A percentile compares a stretch with the other conserved stretches of the same genome.
phyloP scores from a whole-genome alignment of 2,329 filamentous ascomycete species.

The Domatiomyces catenatus region DNA sequence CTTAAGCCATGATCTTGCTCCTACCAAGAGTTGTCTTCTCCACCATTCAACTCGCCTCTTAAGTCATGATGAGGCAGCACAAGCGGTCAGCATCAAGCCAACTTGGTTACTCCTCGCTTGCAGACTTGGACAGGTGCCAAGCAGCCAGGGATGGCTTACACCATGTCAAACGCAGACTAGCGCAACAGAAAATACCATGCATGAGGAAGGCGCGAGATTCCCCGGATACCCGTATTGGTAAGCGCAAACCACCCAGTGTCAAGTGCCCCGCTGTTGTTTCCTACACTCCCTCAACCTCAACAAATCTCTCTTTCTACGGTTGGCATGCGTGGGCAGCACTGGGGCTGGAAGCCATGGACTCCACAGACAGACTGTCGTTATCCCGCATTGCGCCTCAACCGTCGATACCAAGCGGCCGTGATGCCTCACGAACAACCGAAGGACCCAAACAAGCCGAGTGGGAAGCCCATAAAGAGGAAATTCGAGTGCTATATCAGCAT shows the following conservation, averaged over 20 bases:
- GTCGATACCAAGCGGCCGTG: not conserved
- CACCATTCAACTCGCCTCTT: not conserved
- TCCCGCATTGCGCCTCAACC: slow-evolving; percentile 3
- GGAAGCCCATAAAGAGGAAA: slow-evolving; percentile 15
- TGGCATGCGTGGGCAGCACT: slow-evolving; percentile 7
- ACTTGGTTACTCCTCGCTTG: not conserved
- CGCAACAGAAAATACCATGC: not conserved
- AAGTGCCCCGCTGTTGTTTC: not conserved
- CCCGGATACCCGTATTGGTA: not conserved
- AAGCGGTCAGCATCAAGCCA: not conserved
- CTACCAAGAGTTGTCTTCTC: not conserved
- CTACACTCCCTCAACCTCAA: not conserved
- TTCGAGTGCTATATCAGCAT: slow-evolving; percentile 12
- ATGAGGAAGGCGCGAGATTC: not conserved
- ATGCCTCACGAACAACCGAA: slow-evolving; percentile 6
- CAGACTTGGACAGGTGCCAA: not conserved
- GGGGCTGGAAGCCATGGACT: slow-evolving; percentile 7
- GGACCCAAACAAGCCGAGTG: slow-evolving; percentile 12
- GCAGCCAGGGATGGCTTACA: not conserved
- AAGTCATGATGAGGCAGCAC: not conserved
- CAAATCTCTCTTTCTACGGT: slow-evolving; percentile 9
- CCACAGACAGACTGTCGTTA: slow-evolving; percentile 5
- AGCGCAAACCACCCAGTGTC: not conserved
- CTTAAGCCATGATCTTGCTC: not conserved
- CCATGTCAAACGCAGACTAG: not conserved